Evolutionary conservation across 2,329 filamentous ascomycete genomes (phyloP), one percentile per base, ranked within the genome.

Genomic region (Pseudogymnoascus sp.): DNA sequence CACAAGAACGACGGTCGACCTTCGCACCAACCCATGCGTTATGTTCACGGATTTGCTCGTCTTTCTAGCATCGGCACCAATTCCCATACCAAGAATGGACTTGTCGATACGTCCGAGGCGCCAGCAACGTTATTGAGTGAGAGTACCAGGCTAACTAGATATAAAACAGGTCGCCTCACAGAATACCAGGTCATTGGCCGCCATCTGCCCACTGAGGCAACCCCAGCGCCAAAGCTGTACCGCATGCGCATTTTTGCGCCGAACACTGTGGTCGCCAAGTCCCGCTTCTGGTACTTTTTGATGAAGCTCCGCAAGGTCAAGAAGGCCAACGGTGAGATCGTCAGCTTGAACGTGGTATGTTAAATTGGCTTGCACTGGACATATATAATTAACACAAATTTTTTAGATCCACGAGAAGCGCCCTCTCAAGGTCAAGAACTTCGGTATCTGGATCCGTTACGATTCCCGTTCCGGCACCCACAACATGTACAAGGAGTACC

Each of bases 401-500:
- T 24, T 15, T 21, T 60, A 96, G 92, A 95, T 99, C 84, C 81
- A 86, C 82, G 94, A 99, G 92, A 97, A 97, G 89, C 92, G 91
- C 80, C 94, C 94, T 74, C 84, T 92, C 76, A 97, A 96, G 86
- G 92, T 99, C 86, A 99, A 99, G 92, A 99, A 97, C 90, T 97
- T 99, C 79, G 94, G 94, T 79, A 88, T 99, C 87, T 99, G 95
- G 95, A 88, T 99, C 83, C 92, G 95, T 78, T 99, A 99, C 84
- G 93, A 99, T 84, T 99, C 95, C 67, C 93, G 94, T 81, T 97
- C 94, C 74, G 94, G 94, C 74, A 99, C 94, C 74, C 94, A 99
- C 92, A 99, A 99, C 89, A 99, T 99, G 94, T 99, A 99, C 91
- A 97, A 97, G 88, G 94, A 99, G 88, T 97, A 97, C 89, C 90